Evolutionary conservation across 2,329 filamentous ascomycete species (phyloP).

Genomic region (Fusarium sp.): DNA sequence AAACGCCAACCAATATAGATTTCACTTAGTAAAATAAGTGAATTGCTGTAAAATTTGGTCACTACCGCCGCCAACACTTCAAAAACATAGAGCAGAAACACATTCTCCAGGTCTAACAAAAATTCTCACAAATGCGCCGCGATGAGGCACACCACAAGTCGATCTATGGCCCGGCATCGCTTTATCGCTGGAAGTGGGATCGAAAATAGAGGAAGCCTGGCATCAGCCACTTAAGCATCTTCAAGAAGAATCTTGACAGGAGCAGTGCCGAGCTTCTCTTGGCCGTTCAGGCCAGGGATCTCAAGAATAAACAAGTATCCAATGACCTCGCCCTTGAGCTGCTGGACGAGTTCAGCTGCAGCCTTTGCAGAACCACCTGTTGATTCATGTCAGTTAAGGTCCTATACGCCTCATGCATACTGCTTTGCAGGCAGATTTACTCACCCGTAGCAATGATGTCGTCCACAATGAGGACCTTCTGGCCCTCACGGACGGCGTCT

Average conservation of each 20-base stretch:
- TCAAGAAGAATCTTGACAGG: constrained; percentile 86
- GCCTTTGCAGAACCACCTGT: constrained; percentile 90
- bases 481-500: constrained; percentile 83
- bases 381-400: constrained; percentile 30
- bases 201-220: constrained; percentile 23
- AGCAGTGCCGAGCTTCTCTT: constrained; percentile 82
- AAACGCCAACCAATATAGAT: constrained; percentile 44
- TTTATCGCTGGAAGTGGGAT: constrained; percentile 27
- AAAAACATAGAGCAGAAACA: constrained; percentile 27
- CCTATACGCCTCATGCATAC: constrained; percentile 1
- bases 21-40: constrained; percentile 33
- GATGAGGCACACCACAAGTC: constrained; percentile 16
- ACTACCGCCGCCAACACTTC: constrained; percentile 26
- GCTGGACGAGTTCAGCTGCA: constrained; percentile 84
- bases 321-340: constrained; percentile 85
- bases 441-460: constrained; percentile 98
- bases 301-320: constrained; percentile 97
- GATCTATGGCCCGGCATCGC: constrained; percentile 25
- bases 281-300: constrained; percentile 90
- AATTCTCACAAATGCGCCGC: constrained; percentile 21
- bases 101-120: constrained; percentile 31
- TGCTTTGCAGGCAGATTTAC: constrained; percentile 46
- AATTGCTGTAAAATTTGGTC: constrained; percentile 24
- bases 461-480: constrained; percentile 93
- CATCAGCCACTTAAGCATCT: constrained; percentile 43